Evolutionary conservation across 2,329 filamentous ascomycete genomes (phyloP), one percentile per base, ranked within the genome.

Genomic region (Colletotrichum australisinense): DNA sequence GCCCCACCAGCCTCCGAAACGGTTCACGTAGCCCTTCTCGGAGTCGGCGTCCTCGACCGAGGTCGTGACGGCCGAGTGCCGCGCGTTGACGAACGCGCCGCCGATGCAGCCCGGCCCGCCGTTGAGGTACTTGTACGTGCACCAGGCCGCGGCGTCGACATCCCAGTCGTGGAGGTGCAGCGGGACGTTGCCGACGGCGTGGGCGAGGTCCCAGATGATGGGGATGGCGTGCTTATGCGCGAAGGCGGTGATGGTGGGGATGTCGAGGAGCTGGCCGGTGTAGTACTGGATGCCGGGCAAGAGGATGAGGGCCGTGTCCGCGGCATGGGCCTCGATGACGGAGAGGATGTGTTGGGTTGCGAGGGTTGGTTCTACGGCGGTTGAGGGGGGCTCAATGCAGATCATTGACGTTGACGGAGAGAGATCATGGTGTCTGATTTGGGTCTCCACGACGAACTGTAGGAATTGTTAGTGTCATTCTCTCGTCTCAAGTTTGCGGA

Each of bases 71-170:
- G 81, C 81, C 53, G 93, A 91, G 80, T 97, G 93, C 52, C 85
- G 87, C 79, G 94, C 90, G 81, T 98, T 94, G 9, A 98, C 93
- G 76, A 95, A 98, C 1, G 93, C 86, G 0, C 93, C 95, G 1
- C 90, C 94, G 75, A 97, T 97, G 19, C 92, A 88, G 4, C 95
- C 95, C 0, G 95, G 94, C 0, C 95, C 95, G 30, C 92, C 91
- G 80, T 97, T 97, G 81, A 97, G 89, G 84, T 98, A 98, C 84
- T 98, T 98, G 88, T 98, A 98, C 22, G 93, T 95, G 83, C 95
- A 98, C 95, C 95, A 98, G 67, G 90, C 94, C 19, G 95, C 95
- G 78, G 97, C 97, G 81, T 98, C 95, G 42, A 97, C 94, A 76
- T 93, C 89, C 95, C 95, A 98, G 77, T 96, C 94, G 82, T 97